These are phyloP conservation scores for Termitomyces sp. DNA, from an alignment of 768 basidiomycete species.

Conservation along the genomic window DNA sequence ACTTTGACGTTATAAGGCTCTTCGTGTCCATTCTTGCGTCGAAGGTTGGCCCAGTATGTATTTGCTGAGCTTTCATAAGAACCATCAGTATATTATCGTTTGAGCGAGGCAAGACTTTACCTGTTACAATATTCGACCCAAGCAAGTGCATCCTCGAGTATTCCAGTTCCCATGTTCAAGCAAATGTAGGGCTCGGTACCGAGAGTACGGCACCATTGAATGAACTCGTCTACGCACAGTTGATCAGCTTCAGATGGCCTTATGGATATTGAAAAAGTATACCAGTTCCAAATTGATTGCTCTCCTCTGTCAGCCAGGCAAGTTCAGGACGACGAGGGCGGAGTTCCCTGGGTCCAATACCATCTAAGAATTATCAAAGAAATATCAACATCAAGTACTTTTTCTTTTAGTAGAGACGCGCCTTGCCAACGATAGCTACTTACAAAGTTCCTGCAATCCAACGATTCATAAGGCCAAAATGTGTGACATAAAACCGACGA, in stretches of 20 bases:
- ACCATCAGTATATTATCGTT: not conserved
- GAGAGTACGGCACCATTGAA: conserved; percentile 48
- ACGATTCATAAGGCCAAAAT: not conserved
- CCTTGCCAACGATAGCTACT: conserved; percentile 56
- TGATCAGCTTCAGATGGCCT: not conserved
- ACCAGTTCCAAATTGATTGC: conserved; percentile 60
- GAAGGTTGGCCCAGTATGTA: conserved; percentile 52
- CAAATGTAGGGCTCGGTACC: conserved; percentile 58
- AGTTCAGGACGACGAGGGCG: conserved; percentile 56
- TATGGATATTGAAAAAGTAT: not conserved
- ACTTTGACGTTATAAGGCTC: conserved; percentile 52
- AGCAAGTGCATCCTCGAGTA: conserved; percentile 53
- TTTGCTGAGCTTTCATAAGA: conserved; percentile 26
- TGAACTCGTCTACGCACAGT: conserved; percentile 39
- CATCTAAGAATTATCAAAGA: conserved; percentile 28
- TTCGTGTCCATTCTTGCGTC: conserved; percentile 52
- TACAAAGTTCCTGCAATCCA: conserved; percentile 39
- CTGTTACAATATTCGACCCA: conserved; percentile 68
- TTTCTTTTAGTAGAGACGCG: not conserved
- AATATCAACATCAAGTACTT: not conserved
- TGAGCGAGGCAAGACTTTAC: conserved; percentile 11
- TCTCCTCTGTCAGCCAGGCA: conserved; percentile 58
- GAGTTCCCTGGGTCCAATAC: conserved; percentile 45
- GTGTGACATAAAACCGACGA: not conserved
- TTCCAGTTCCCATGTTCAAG: conserved; percentile 64